Base-by-base conservation (phyloP, 2,329 filamentous ascomycete genomes). In the Verticillium albo-atrum region DNA sequence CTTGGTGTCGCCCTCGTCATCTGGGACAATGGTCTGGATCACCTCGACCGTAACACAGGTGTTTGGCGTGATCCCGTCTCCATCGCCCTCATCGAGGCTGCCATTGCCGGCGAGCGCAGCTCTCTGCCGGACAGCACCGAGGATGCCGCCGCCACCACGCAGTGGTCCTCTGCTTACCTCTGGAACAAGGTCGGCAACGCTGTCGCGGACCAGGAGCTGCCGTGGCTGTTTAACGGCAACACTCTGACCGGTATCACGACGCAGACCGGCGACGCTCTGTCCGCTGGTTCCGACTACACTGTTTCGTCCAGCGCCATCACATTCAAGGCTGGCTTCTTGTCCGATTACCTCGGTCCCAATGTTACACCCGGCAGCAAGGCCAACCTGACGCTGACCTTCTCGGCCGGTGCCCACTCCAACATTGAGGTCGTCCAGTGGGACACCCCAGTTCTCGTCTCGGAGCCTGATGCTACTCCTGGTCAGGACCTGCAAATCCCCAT, bases 11-110 rank as follows among this genome's bases (percentile, higher is more conserved):
- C 79, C 1, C 75, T 78, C 3, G 72, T 86, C 1, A 67, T 87
- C 6, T 87, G 84, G 84, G 84, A 87, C 66, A 87, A 86, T 60
- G 83, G 84, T 0, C 67, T 75, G 2, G 83, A 86, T 63, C 79
- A 83, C 47, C 73, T 85, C 12, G 74, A 86, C 64, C 79, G 84
- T 37, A 70, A 70, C 2, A 72, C 77, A 0, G 74, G 77, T 53
- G 64, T 66, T 2, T 87, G 82, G 82, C 73, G 79, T 20, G 84
- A 87, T 61, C 70, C 74, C 0, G 75, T 79, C 0, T 75, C 76
- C 0, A 67, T 82, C 4, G 71, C 76, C 6, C 80, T 87, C 60
- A 71, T 84, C 54, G 67, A 74, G 17, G 77, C 77, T 47, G 79
- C 79, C 0, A 72, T 70, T 2, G 71, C 73, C 10, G 78, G 79